A percentile compares a stretch with the other conserved stretches of the same genome.
phyloP scores from a whole-genome alignment of 228 moss, liverwort and hornwort species.

The Sphagnum fallax region DNA sequence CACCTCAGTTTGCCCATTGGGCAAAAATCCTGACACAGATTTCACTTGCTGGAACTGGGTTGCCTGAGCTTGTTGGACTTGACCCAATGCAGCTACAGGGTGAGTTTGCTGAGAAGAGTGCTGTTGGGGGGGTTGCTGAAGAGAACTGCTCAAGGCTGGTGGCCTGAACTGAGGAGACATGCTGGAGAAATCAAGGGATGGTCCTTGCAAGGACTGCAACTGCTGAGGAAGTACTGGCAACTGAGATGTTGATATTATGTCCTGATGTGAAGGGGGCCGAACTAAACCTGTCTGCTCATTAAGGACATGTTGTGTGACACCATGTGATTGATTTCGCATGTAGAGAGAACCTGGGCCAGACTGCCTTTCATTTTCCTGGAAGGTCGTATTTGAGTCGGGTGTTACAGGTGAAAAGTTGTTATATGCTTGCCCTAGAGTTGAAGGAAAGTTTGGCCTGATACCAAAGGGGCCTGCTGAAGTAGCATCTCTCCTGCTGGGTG shows the following conservation, averaged over 20 bases:
- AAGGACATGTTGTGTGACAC: slow-evolving; percentile 17
- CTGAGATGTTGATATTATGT: slow-evolving; percentile 17
- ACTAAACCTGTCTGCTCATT: not conserved
- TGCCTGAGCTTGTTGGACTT: slow-evolving; percentile 32
- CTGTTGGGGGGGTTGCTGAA: slow-evolving; percentile 4
- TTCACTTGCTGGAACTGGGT: slow-evolving; percentile 43
- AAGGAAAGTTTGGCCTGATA: slow-evolving; percentile 41
- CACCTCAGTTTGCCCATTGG: slow-evolving; percentile 26
- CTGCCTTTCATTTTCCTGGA: slow-evolving; percentile 33
- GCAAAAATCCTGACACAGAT: slow-evolving; percentile 22
- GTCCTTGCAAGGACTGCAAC: slow-evolving; percentile 22
- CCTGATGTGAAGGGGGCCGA: slow-evolving; percentile 26
- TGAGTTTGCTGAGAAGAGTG: slow-evolving; percentile 35
- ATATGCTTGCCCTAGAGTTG: slow-evolving; percentile 38
- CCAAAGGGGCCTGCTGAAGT: slow-evolving; percentile 37
- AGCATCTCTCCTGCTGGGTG: slow-evolving; percentile 30
- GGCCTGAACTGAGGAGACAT: slow-evolving; percentile 31
- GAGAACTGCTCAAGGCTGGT: slow-evolving; percentile 15
- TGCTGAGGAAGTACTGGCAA: slow-evolving; percentile 39
- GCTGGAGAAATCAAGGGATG: slow-evolving; percentile 15
- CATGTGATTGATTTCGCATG: slow-evolving; percentile 7
- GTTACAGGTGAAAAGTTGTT: slow-evolving; percentile 38
- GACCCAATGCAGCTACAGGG: slow-evolving; percentile 21
- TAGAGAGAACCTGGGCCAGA: slow-evolving; percentile 13
- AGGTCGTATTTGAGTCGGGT: slow-evolving; percentile 30